Conservation (phyloP, 2,329 filamentous ascomycete genomes). For the Neonectria coccinea region DNA sequence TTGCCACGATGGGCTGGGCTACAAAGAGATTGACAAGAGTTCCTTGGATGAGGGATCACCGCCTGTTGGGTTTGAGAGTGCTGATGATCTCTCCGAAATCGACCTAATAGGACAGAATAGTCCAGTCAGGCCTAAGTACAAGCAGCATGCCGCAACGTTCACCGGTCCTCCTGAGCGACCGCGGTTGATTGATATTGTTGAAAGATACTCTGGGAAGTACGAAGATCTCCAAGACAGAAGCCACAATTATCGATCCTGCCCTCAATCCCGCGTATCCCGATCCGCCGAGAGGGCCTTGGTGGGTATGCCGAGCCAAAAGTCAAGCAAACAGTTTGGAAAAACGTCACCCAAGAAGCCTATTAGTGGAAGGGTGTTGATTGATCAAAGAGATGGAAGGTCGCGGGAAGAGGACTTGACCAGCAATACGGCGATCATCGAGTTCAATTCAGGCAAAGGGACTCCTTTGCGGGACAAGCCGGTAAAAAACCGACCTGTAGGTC, state of each 20-base stretch:
- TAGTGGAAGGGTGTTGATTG: background rate
- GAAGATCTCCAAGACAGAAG: constrained; percentile 23
- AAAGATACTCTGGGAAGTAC: constrained; percentile 43
- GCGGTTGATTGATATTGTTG: constrained; percentile 42
- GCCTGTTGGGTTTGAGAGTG: constrained; percentile 24
- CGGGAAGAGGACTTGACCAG: constrained; percentile 18
- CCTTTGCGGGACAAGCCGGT: background rate
- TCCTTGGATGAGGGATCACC: constrained; percentile 18
- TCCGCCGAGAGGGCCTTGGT: constrained; percentile 11
- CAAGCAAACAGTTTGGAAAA: constrained; percentile 24
- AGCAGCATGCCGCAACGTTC: constrained; percentile 47
- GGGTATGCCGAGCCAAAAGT: constrained; percentile 27
- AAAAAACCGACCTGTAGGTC: constrained; percentile 13
- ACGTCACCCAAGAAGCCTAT: background rate
- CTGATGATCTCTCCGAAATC: constrained; percentile 18
- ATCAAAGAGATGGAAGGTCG: background rate
- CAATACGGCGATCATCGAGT: constrained; percentile 1
- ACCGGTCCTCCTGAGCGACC: constrained; percentile 39
- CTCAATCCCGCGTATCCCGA: background rate
- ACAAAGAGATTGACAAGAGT: constrained; percentile 1
- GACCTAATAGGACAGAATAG: constrained; percentile 13
- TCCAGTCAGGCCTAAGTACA: constrained; percentile 31
- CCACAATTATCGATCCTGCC: background rate
- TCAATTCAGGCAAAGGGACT: background rate
- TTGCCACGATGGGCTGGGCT: constrained; percentile 13